Percentiles rank a stretch among this genome's conserved stretches.
These are phyloP conservation scores for Nannochloris sp. DNA, from an alignment of 139 green algal genomes.

Conservation along the genomic window DNA sequence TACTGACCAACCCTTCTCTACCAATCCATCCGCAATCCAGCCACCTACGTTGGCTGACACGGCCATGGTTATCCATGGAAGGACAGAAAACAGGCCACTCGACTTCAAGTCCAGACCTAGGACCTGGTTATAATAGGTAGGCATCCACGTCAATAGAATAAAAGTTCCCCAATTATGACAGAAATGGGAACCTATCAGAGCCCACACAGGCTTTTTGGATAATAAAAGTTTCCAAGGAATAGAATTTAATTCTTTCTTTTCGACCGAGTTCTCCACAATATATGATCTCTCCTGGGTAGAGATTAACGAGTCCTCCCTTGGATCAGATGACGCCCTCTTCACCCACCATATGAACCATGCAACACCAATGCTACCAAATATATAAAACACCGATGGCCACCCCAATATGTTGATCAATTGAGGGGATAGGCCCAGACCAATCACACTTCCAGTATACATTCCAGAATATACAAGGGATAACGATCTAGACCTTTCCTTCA, in stretches of 20 bases:
- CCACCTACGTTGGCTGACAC: conserved; percentile 76
- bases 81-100: conserved; percentile 72
- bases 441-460: conserved; percentile 90
- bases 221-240: conserved; percentile 90
- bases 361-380: conserved; percentile 81
- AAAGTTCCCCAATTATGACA: conserved; percentile 99
- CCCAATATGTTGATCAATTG: conserved; percentile 65
- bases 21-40: conserved; percentile 81
- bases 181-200: conserved; percentile 92
- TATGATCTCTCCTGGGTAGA: conserved; percentile 4
- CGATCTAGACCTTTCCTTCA: conserved; percentile 72
- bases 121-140: conserved; percentile 94
- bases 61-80: conserved; percentile 96
- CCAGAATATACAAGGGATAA: conserved; percentile 91
- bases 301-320: conserved; percentile 49
- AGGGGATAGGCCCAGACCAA: conserved; percentile 56
- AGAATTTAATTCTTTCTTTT: not conserved
- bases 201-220: conserved; percentile 79
- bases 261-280: conserved; percentile 13
- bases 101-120: conserved; percentile 80
- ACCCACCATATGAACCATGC: conserved; percentile 43
- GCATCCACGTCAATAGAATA: conserved; percentile 99
- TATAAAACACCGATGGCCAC: conserved; percentile 91
- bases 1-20: conserved; percentile 54
- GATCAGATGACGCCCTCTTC: conserved; percentile 38